Percentiles rank a stretch among this genome's conserved stretches.
Evolutionary conservation across 306 rosid genomes (phyloP).

Genomic region (Mimosa bimucronata): DNA sequence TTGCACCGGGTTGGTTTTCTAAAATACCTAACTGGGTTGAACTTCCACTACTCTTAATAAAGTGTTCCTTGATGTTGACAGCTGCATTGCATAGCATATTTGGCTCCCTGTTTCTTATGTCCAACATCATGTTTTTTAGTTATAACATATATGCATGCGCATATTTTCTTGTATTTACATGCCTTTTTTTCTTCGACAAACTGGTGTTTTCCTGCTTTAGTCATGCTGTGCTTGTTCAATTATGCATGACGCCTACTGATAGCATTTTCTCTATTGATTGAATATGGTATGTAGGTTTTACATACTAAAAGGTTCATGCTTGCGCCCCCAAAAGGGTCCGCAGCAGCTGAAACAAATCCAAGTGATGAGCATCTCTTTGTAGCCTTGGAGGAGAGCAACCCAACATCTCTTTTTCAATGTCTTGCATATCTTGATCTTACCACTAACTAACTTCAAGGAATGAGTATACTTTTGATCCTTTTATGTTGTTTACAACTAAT

Average conservation of each 20-base stretch:
- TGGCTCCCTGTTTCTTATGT: not conserved
- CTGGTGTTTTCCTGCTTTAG: not conserved
- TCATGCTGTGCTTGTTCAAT: not conserved
- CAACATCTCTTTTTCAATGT: conserved; percentile 80
- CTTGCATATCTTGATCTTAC: conserved; percentile 96
- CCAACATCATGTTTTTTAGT: not conserved
- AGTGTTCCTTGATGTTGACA: not conserved
- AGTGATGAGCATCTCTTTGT: conserved; percentile 88
- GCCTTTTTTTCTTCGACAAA: not conserved
- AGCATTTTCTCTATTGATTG: conserved; percentile 31
- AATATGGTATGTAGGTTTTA: conserved; percentile 65
- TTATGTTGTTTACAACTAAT: conserved; percentile 7
- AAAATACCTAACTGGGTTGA: conserved; percentile 6
- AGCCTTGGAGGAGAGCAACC: conserved; percentile 85
- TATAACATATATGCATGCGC: not conserved
- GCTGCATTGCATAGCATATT: conserved; percentile 18
- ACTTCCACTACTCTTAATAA: not conserved
- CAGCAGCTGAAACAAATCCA: conserved; percentile 98
- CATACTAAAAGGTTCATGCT: conserved; percentile 80
- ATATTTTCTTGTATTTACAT: too few relatives aligned
- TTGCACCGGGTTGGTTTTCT: conserved; percentile 71
- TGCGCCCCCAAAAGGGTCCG: conserved; percentile 98
- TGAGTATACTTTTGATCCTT: conserved; percentile 4
- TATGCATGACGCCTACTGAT: conserved; percentile 3
- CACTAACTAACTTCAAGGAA: conserved; percentile 80